phyloP scores from a whole-genome alignment of 495 filamentous ascomycete species.

The Penicillium roqueforti region DNA sequence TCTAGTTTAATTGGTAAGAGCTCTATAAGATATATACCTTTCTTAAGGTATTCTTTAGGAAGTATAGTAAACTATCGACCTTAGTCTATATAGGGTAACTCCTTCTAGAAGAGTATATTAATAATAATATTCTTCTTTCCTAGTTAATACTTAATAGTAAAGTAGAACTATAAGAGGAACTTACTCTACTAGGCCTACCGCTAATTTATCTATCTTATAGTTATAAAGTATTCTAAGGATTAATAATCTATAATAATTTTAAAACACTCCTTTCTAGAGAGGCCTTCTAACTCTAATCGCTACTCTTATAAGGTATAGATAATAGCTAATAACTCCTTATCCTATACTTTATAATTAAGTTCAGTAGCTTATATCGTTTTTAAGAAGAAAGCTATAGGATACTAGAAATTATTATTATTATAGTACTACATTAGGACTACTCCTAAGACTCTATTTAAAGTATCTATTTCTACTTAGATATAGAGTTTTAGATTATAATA shows the following conservation, averaged over 20 bases:
- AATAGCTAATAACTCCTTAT: too few species aligned
- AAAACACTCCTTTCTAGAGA: background rate
- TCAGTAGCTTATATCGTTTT: too few species aligned
- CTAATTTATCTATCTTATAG: too few species aligned
- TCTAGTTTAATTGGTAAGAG: background rate
- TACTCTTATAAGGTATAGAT: too few species aligned
- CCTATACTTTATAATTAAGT: background rate
- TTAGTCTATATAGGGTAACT: background rate
- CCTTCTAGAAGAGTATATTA: background rate
- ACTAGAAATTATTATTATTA: background rate
- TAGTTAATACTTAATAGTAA: slow-evolving; percentile 22
- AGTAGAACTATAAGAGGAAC: slow-evolving; percentile 16
- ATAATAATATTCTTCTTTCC: slow-evolving; percentile 11
- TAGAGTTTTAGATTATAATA: background rate
- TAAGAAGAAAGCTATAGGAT: too few species aligned
- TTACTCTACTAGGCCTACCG: too few species aligned
- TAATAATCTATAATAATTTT: background rate
- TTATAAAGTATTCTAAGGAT: background rate
- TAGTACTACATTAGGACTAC: background rate
- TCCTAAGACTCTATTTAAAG: background rate
- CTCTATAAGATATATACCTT: background rate
- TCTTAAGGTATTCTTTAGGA: background rate
- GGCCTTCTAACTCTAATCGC: too few species aligned
- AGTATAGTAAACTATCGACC: background rate
- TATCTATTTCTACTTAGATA: background rate